Evolutionary conservation across 192 early-diverging fungal species (phyloP).

Genomic region (Coemansia nantahalensis): DNA sequence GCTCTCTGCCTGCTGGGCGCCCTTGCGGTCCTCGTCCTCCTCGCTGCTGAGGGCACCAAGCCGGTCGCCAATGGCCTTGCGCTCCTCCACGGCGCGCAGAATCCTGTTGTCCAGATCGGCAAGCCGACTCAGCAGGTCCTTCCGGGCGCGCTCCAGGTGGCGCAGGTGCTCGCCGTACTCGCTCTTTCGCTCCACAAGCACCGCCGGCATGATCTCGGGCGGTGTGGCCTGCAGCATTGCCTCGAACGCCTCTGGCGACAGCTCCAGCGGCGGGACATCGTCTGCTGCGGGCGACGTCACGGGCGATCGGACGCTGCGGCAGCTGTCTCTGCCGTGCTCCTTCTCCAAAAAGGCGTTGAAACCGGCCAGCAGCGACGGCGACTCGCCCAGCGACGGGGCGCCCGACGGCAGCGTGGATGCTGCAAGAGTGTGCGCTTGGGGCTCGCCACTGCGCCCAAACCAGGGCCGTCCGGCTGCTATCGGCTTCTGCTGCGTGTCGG

Average conservation of each 20-base stretch:
- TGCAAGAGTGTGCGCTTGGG: not conserved
- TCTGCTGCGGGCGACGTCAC: not conserved
- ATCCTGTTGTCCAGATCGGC: conserved; percentile 25
- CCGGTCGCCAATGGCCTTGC: conserved; percentile 13
- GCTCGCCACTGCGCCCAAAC: not conserved
- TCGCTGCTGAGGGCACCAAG: conserved; percentile 2
- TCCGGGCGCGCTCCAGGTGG: conserved; percentile 17
- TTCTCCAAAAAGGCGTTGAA: conserved; percentile 25
- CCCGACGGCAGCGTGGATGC: conserved; percentile 11
- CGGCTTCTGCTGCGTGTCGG: too few species aligned
- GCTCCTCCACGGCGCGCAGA: conserved; percentile 12
- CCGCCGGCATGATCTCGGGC: not conserved
- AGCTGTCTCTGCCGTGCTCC: not conserved
- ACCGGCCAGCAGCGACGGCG: conserved; percentile 38
- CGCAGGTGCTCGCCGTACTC: conserved; percentile 34
- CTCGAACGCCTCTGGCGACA: conserved; percentile 24
- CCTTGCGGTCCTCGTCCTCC: not conserved
- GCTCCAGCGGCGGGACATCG: conserved; percentile 1
- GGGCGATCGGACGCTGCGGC: not conserved
- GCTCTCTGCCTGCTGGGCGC: not conserved
- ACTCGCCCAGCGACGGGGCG: conserved; percentile 9
- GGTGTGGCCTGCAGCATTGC: conserved; percentile 18
- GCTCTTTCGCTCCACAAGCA: conserved; percentile 20
- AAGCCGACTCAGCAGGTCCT: conserved; percentile 11
- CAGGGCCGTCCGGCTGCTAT: too few species aligned